Conservation (phyloP, 164 flowering plant genomes). For the Vitis rotundifolia region DNA sequence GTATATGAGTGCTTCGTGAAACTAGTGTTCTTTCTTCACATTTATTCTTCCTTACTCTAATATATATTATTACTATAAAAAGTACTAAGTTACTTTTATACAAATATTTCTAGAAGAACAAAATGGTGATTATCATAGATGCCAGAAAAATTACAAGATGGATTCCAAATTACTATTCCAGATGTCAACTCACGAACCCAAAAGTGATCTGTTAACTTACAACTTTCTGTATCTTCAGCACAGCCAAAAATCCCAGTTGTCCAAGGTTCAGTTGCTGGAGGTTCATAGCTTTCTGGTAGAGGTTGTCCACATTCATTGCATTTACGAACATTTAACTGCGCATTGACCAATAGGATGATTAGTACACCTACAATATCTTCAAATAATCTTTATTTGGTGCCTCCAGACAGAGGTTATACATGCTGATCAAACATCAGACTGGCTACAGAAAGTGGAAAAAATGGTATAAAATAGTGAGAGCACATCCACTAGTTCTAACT, state of each 20-base stretch:
- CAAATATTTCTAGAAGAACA: no score
- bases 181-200: no score
- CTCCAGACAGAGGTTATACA: background rate
- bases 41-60: no score
- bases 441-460: no score
- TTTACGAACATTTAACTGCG: slow-evolving; percentile 49
- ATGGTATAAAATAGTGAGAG: no score
- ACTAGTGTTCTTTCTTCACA: no score
- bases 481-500: no score
- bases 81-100: no score
- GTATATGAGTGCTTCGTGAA: no score
- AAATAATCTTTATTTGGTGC: background rate
- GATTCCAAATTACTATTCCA: background rate
- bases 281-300: slow-evolving; percentile 61
- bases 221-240: slow-evolving; percentile 59
- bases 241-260: slow-evolving; percentile 73
- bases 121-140: no score
- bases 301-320: slow-evolving; percentile 77
- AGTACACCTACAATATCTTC: background rate
- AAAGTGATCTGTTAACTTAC: slow-evolving; percentile 34
- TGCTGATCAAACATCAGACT: background rate
- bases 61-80: no score
- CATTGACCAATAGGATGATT: background rate
- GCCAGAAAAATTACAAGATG: background rate
- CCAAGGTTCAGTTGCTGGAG: slow-evolving; percentile 72